These are phyloP conservation scores for Penicillium fimorum DNA, from an alignment of 495 filamentous ascomycete species.

Conservation along the genomic window DNA sequence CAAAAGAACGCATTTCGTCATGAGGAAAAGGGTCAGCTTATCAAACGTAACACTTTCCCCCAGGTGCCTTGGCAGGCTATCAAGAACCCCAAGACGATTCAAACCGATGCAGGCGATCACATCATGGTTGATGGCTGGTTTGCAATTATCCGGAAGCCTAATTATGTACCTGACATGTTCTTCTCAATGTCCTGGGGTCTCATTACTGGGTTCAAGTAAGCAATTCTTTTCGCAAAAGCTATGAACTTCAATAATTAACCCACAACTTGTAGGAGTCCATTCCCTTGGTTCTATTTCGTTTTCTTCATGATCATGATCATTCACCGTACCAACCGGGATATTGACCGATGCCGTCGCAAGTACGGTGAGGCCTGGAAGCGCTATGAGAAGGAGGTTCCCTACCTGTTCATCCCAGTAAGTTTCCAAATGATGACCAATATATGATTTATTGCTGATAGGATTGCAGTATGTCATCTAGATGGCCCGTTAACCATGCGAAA, in stretches of 20 bases:
- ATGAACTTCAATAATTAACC: neutral
- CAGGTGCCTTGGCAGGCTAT: constrained; percentile 80
- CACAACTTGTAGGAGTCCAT: constrained; percentile 22
- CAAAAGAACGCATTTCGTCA: constrained; percentile 93
- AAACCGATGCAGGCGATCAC: constrained; percentile 68
- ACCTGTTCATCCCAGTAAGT: constrained; percentile 92
- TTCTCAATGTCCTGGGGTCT: constrained; percentile 70
- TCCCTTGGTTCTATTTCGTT: constrained; percentile 92
- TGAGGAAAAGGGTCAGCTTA: constrained; percentile 68
- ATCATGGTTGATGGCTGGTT: constrained; percentile 94
- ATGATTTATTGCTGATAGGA: neutral
- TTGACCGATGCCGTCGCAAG: constrained; percentile 72
- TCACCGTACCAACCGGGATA: constrained; percentile 81
- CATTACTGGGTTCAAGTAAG: constrained; percentile 56
- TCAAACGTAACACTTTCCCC: constrained; percentile 79
- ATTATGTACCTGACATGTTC: constrained; percentile 85
- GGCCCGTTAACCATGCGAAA: neutral
- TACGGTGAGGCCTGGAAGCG: constrained; percentile 90
- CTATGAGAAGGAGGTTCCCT: constrained; percentile 83
- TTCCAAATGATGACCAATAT: neutral
- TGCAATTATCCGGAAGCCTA: constrained; percentile 81
- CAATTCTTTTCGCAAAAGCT: neutral
- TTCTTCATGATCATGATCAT: constrained; percentile 90
- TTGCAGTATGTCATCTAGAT: constrained; percentile 11
- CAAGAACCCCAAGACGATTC: constrained; percentile 74